Percentiles rank a stretch among this genome's conserved stretches.
Conservation (phyloP, 129 eudicot species). For the Cynara cardunculus region DNA sequence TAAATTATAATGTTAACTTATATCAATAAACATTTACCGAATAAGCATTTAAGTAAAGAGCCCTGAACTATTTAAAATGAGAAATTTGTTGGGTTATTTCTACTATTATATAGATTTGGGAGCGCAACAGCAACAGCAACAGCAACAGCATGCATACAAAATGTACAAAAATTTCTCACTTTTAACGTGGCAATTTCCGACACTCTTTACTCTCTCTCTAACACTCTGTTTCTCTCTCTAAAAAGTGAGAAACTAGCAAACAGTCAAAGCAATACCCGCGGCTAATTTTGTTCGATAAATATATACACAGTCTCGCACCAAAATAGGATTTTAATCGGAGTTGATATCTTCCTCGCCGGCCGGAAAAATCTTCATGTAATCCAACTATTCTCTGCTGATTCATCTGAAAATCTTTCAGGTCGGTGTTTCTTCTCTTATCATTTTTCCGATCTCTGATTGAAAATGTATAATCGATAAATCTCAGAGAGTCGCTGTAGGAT, state of each 20-base stretch:
- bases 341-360: slow-evolving; percentile 23
- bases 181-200: slow-evolving; percentile 7
- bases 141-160: background rate
- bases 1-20: too few relatives aligned
- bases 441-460: slow-evolving; percentile 6
- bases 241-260: background rate
- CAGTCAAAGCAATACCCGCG: slow-evolving; percentile 9
- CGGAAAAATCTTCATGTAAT: slow-evolving; percentile 10
- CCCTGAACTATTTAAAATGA: too few relatives aligned
- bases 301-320: slow-evolving; percentile 11
- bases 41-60: too few relatives aligned
- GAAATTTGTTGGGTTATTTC: too few relatives aligned
- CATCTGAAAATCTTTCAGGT: background rate
- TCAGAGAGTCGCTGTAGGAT: slow-evolving; percentile 17
- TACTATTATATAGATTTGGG: background rate
- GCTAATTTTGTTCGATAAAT: slow-evolving; percentile 2
- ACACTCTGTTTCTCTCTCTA: background rate
- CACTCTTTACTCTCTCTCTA: background rate
- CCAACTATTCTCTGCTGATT: background rate
- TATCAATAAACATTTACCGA: too few relatives aligned
- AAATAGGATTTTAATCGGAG: background rate
- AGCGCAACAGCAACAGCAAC: too few relatives aligned
- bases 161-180: background rate
- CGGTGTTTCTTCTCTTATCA: background rate
- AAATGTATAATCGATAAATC: slow-evolving; percentile 12